Conservation (phyloP, 2,329 filamentous ascomycete genomes). For the Aspergillus sp. region DNA sequence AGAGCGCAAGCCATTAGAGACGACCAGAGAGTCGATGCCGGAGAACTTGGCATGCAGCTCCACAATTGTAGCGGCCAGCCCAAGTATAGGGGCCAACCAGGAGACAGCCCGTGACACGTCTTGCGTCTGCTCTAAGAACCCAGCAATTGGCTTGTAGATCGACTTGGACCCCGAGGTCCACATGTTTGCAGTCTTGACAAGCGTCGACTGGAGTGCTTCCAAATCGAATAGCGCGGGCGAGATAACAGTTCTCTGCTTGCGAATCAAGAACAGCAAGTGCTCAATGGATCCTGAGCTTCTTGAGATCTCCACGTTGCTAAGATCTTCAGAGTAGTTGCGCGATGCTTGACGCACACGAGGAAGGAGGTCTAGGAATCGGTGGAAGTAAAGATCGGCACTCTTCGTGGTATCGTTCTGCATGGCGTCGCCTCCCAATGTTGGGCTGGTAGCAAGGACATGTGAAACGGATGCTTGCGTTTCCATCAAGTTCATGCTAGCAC, state of each 20-base stretch:
- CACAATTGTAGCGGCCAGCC: slow-evolving; percentile 61
- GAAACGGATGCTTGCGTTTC: slow-evolving; percentile 71
- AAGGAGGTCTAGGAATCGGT: slow-evolving; percentile 74
- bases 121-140: slow-evolving; percentile 18
- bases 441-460: slow-evolving; percentile 63
- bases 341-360: slow-evolving; percentile 65
- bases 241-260: slow-evolving; percentile 40
- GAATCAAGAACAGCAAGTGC: slow-evolving; percentile 64
- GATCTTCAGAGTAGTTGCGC: slow-evolving; percentile 76
- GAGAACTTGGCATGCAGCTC: slow-evolving; percentile 67
- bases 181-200: slow-evolving; percentile 34
- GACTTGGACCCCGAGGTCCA: slow-evolving; percentile 29
- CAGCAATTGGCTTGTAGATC: slow-evolving; percentile 21
- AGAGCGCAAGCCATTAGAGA: slow-evolving; percentile 48
- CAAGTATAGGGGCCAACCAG: slow-evolving; percentile 72
- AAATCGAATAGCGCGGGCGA: slow-evolving; percentile 33
- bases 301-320: slow-evolving; percentile 75
- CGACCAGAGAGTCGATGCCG: slow-evolving; percentile 46
- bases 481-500: slow-evolving; percentile 72
- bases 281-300: slow-evolving; percentile 85
- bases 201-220: slow-evolving; percentile 27
- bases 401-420: slow-evolving; percentile 25
- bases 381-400: slow-evolving; percentile 69
- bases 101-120: slow-evolving; percentile 31
- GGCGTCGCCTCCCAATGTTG: slow-evolving; percentile 34